These are phyloP conservation scores for Crithidia acanthocephali DNA, from an alignment of 208 protist species.

Conservation along the genomic window DNA sequence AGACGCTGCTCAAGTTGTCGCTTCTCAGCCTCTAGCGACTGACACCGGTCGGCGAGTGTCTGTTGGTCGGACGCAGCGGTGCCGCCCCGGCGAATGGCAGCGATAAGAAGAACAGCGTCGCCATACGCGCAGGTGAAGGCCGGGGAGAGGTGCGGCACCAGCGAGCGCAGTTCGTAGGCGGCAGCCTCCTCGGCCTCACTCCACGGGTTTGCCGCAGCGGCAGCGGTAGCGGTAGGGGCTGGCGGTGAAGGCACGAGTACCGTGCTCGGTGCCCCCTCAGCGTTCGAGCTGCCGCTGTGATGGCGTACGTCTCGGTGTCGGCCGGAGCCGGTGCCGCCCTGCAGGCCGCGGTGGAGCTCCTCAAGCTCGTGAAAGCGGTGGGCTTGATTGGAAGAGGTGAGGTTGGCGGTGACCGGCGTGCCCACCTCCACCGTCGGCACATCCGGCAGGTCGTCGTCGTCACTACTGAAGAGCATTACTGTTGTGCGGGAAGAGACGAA, in stretches of 20 bases:
- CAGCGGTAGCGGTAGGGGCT: too few relatives aligned
- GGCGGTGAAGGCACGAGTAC: too few relatives aligned
- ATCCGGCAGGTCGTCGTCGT: constrained; percentile 60
- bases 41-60: constrained; percentile 54
- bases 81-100: constrained; percentile 62
- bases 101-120: constrained; percentile 66
- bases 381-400: constrained; percentile 31
- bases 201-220: not conserved
- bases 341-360: constrained; percentile 30
- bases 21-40: constrained; percentile 55
- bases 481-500: not conserved
- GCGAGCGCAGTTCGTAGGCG: constrained; percentile 54
- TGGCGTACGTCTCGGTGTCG: constrained; percentile 3
- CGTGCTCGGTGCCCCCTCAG: too few relatives aligned
- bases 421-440: constrained; percentile 34
- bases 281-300: not conserved
- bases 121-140: constrained; percentile 61
- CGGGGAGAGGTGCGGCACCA: constrained; percentile 82
- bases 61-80: constrained; percentile 18
- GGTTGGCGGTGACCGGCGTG: constrained; percentile 3
- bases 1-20: constrained; percentile 48
- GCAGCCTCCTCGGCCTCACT: constrained; percentile 31
- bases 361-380: constrained; percentile 54
- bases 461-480: constrained; percentile 39
- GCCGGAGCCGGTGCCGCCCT: not conserved